phyloP scores from a whole-genome alignment of 768 basidiomycete species.

The Serpula lacrymans region DNA sequence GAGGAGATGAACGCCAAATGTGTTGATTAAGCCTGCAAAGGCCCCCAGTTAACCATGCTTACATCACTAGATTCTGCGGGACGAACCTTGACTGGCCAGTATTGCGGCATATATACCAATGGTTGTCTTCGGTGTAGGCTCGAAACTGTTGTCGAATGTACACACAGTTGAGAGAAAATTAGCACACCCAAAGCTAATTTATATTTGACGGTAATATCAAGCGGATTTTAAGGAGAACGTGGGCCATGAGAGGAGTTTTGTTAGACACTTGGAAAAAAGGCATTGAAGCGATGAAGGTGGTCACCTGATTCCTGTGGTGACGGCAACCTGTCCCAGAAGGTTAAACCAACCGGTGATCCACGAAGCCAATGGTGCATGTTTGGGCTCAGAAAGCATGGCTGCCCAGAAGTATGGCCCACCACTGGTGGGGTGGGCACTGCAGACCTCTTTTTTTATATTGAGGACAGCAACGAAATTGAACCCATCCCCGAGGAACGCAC shows the following conservation, averaged over 20 bases:
- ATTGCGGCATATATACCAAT: slow-evolving; percentile 72
- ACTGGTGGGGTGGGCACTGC: slow-evolving; percentile 66
- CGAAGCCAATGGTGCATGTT: slow-evolving; percentile 60
- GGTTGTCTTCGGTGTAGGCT: slow-evolving; percentile 52
- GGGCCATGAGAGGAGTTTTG: not conserved
- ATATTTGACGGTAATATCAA: not conserved
- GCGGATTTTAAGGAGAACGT: not conserved
- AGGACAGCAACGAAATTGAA: not conserved
- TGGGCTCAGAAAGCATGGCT: slow-evolving; percentile 62
- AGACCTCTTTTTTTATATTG: slow-evolving; percentile 27
- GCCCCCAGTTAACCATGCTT: not conserved
- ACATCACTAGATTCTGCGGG: not conserved
- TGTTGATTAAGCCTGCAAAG: slow-evolving; percentile 58
- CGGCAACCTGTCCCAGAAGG: slow-evolving; percentile 70
- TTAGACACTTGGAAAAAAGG: not conserved
- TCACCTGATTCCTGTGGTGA: slow-evolving; percentile 70
- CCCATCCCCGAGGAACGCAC: slow-evolving; percentile 27
- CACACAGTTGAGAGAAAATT: slow-evolving; percentile 64
- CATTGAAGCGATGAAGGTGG: slow-evolving; percentile 3
- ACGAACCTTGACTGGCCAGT: slow-evolving; percentile 57
- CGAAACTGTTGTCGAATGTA: slow-evolving; percentile 58
- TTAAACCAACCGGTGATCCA: slow-evolving; percentile 82
- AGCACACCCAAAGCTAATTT: slow-evolving; percentile 56
- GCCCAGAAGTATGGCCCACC: slow-evolving; percentile 82
- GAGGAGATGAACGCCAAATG: slow-evolving; percentile 66